A percentile compares a stretch with the other conserved stretches of the same genome.
These are phyloP conservation scores for Aschersonia sp. DNA, from an alignment of 2,329 filamentous ascomycete genomes.

Conservation along the genomic window DNA sequence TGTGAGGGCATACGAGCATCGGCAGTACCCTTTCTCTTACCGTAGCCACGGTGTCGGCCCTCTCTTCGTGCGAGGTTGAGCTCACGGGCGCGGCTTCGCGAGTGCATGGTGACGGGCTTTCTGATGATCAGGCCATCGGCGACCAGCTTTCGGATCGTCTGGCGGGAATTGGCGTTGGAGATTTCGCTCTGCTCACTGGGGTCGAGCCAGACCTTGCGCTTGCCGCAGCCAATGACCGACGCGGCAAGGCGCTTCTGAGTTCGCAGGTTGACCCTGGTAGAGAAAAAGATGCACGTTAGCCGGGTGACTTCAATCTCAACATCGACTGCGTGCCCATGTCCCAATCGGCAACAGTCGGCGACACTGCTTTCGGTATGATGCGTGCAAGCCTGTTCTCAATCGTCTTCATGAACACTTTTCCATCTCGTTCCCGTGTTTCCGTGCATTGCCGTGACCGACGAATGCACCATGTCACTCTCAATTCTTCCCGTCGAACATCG, in stretches of 20 bases:
- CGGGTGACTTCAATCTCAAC: background rate
- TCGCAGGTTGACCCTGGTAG: constrained; percentile 87
- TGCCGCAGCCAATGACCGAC: constrained; percentile 94
- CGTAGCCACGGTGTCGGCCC: constrained; percentile 96
- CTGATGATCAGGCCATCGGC: constrained; percentile 99
- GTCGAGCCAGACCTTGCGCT: constrained; percentile 99
- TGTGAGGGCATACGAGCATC: constrained; percentile 98
- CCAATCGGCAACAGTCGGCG: too few relatives aligned
- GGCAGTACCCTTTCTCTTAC: constrained; percentile 99
- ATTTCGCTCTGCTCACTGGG: constrained; percentile 99
- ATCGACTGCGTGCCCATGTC: too few relatives aligned
- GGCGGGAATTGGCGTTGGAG: constrained; percentile 99
- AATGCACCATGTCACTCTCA: too few relatives aligned
- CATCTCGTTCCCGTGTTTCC: too few relatives aligned
- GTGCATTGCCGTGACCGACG: too few relatives aligned
- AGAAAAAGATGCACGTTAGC: constrained; percentile 4
- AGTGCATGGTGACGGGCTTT: constrained; percentile 99
- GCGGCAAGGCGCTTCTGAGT: constrained; percentile 99
- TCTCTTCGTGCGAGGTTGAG: constrained; percentile 88
- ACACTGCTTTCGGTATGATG: too few relatives aligned
- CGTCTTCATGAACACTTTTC: too few relatives aligned
- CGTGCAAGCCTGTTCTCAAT: too few relatives aligned
- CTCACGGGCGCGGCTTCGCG: constrained; percentile 87
- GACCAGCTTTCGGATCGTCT: constrained; percentile 99
- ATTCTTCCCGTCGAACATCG: background rate